Evolutionary conservation across 768 basidiomycete species (phyloP), one percentile per base, ranked within the genome.

Genomic region (Leucocoprinus leucothites): DNA sequence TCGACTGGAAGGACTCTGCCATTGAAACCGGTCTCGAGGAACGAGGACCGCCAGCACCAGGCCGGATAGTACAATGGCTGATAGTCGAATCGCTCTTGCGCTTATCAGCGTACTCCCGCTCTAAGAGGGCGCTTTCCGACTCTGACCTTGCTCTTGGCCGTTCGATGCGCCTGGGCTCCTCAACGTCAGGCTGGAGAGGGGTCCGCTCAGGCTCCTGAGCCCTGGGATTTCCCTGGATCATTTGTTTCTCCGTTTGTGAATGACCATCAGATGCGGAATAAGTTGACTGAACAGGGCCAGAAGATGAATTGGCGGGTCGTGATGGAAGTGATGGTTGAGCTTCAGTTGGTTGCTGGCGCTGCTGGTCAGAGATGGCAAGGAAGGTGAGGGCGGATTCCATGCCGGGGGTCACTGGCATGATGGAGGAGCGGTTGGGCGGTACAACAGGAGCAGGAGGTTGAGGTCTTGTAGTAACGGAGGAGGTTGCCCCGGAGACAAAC

Each of bases 61-160:
- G 81, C 26, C 87, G 80, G 53, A 89, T 81, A 18, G 89, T 91
- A 58, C 81, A 80, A 64, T 86, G 84, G 63, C 87, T 86, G 64
- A 86, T 82, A n/a, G 88, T 90, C 5, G 89, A 85, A 68, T 92
- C 89, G 61, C 89, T 90, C 71, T 87, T 89, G 63, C 89, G 74
- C 86, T 89, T 87, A 28, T 77, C 75, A 59, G 42, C 25, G 21
- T 31, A 22, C 28, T 91, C 89, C 72, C 86, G 91, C 63, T 41
- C 53, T 1, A 48, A 4, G 2, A 48, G 9, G 66, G 22, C 35
- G 13, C 46, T 36, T n/a, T 55, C 53, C 2, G 53, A 54, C 2
- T 54, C 53, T 3, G 53, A 54, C 35, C 35, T 46, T 22, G 53
- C 45, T 13, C 53, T 46, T 8, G 53, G 46, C 5, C 54, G 51